Conservation (phyloP, 139 green algal genomes). For the Yamagishiella unicocca region DNA sequence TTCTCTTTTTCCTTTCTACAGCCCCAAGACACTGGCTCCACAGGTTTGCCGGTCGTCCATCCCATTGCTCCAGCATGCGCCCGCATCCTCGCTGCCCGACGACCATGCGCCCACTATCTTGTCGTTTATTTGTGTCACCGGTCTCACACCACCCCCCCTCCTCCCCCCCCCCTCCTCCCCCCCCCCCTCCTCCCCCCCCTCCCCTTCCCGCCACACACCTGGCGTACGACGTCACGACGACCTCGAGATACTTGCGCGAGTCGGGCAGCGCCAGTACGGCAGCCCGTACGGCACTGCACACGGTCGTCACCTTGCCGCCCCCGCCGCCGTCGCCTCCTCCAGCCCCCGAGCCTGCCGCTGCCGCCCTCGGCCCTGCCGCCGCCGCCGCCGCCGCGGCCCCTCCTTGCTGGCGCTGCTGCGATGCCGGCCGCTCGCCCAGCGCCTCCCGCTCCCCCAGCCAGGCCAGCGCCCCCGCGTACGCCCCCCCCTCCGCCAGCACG, state of each 20-base stretch:
- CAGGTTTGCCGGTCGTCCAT: too few species aligned
- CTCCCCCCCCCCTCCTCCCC: too few species aligned
- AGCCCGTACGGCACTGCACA: slow-evolving; percentile 63
- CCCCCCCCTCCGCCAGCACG: slow-evolving; percentile 63
- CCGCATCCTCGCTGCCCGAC: too few species aligned
- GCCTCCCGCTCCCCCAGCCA: slow-evolving; percentile 5
- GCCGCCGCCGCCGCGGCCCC: not conserved
- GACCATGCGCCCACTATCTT: too few species aligned
- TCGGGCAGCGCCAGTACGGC: slow-evolving; percentile 52
- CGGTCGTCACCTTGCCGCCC: slow-evolving; percentile 62
- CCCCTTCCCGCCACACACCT: too few species aligned
- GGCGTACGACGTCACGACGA: slow-evolving; percentile 73
- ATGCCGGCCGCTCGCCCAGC: not conserved
- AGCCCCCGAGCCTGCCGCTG: slow-evolving; percentile 8
- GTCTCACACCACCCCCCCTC: too few species aligned
- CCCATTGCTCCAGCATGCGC: too few species aligned
- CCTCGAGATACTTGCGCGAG: slow-evolving; percentile 59
- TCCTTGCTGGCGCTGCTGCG: not conserved
- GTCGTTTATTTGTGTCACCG: too few species aligned
- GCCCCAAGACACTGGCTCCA: too few species aligned
- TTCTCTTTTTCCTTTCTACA: too few species aligned
- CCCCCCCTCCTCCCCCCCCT: too few species aligned
- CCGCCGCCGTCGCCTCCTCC: not conserved
- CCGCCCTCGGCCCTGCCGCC: not conserved
- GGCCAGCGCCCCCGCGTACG: slow-evolving; percentile 71